Evolutionary conservation across 2,329 filamentous ascomycete genomes (phyloP).

Genomic region (Podosphaera xanthii): DNA sequence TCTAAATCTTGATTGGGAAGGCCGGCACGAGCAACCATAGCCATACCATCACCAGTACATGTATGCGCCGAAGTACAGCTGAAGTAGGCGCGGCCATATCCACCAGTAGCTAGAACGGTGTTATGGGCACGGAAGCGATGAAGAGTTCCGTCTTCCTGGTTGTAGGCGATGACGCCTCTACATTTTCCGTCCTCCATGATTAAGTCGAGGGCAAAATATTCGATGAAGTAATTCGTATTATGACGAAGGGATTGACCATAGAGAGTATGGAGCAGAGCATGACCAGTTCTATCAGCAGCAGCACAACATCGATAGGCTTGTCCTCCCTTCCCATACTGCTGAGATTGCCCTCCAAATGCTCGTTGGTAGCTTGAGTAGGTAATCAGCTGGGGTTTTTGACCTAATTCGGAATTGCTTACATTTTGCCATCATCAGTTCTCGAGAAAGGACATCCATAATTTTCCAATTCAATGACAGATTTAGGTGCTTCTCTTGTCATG

Average conservation of each 20-base stretch:
- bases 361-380: constrained; percentile 53
- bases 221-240: constrained; percentile 99
- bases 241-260: constrained; percentile 92
- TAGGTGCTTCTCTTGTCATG: constrained; percentile 87
- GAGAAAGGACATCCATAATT: constrained; percentile 96
- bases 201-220: constrained; percentile 91
- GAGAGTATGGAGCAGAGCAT: constrained; percentile 92
- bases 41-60: constrained; percentile 97
- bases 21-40: constrained; percentile 94
- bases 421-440: constrained; percentile 86
- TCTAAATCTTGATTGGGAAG: constrained; percentile 98
- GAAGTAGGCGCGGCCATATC: constrained; percentile 96
- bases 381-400: background rate
- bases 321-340: constrained; percentile 85
- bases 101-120: constrained; percentile 90
- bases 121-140: constrained; percentile 94
- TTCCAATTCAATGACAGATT: constrained; percentile 82
- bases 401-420: constrained; percentile 28
- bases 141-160: constrained; percentile 94
- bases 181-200: constrained; percentile 96
- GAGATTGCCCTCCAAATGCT: constrained; percentile 92
- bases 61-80: constrained; percentile 95
- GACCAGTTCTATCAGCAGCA: constrained; percentile 87
- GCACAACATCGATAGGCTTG: constrained; percentile 88
- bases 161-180: constrained; percentile 90